phyloP scores from a whole-genome alignment of 257 asterid species.

The Solanum sitiens region DNA sequence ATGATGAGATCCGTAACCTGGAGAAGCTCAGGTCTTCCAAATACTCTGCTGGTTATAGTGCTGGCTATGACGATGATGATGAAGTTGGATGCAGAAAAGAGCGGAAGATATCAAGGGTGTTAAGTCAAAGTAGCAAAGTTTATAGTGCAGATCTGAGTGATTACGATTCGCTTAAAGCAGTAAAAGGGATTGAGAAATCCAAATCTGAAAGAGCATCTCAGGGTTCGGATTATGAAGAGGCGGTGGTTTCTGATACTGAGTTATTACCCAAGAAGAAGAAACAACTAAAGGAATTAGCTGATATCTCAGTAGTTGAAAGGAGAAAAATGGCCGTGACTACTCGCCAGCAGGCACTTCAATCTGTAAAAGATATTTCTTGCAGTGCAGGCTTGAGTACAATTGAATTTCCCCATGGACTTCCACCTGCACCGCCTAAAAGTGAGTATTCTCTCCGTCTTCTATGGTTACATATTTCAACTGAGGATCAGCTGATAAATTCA shows the following conservation, averaged over 20 bases:
- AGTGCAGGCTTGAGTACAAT: constrained; percentile 28
- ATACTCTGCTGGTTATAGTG: constrained; percentile 18
- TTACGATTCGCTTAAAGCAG: constrained; percentile 26
- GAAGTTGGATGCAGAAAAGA: constrained; percentile 35
- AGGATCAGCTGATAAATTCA: neutral
- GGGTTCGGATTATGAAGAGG: constrained; percentile 41
- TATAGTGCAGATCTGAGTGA: constrained; percentile 22
- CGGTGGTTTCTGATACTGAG: constrained; percentile 39
- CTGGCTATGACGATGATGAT: constrained; percentile 33
- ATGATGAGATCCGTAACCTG: constrained; percentile 73
- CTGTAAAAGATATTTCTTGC: constrained; percentile 30
- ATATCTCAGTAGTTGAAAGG: constrained; percentile 17
- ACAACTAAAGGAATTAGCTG: constrained; percentile 17
- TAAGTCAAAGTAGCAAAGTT: constrained; percentile 21
- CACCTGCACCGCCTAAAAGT: constrained; percentile 81
- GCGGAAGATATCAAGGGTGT: constrained; percentile 35
- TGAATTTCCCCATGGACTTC: constrained; percentile 60
- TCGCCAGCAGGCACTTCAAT: constrained; percentile 45
- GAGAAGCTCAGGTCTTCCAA: constrained; percentile 50
- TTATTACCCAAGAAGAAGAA: constrained; percentile 35
- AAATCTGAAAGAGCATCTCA: constrained; percentile 23
- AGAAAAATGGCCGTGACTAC: constrained; percentile 49
- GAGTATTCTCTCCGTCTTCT: constrained; percentile 8
- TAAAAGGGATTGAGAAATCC: constrained; percentile 31
- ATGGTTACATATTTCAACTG: neutral